Evolutionary conservation across 1,284 basidiomycete genomes (phyloP), one percentile per base, ranked within the genome.

Genomic region (Rhodotorula sp.): DNA sequence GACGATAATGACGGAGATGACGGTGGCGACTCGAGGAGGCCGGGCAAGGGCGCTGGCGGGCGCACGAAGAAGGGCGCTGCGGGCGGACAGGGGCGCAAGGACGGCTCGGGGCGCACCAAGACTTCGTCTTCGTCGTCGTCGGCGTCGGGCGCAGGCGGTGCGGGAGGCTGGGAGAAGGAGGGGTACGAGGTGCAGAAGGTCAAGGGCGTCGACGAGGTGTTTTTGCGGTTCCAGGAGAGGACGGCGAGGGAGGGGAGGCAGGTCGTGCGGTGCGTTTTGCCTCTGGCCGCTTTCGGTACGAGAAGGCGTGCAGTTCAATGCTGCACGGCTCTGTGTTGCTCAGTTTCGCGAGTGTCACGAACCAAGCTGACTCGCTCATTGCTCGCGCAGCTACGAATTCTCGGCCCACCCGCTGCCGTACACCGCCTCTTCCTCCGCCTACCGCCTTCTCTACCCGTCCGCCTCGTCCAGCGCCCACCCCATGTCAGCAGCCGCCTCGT

Each of bases 161-260:
- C 12, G 23, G 66, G 54, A 4, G 66, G 66, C 48, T 91, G 89
- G 89, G 81, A 83, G 7, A 82, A 86, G 14, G 91, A 93, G 80
- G 83, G 85, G 21, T 93, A 91, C 77, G 91, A 92, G 80, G 88
- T 90, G 78, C 90, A 90, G 48, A 69, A 70, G 57, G 71, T 78
- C 42, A 79, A 89, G 65, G 84, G 89, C 46, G 84, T 90, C 45
- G 91, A 93, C 80, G 86, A 87, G 61, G 86, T 90, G 3, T 93
- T 93, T 79, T 88, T 91, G 74, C 84, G 86, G n/a, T 93, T 93
- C 79, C 87, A 86, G 62, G 87, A 87, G 78, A 85, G 90, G 44
- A 87, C 90, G 17, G 84, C 82, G 50, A 84, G 85, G 74, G 88
- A 90, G 78, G 87, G 88, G 48, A 85, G 88, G 72, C 92, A 93